A percentile compares a stretch with the other conserved stretches of the same genome.
These are phyloP conservation scores for Tolypocladium sp. DNA, from an alignment of 2,329 filamentous ascomycete genomes.

Conservation along the genomic window DNA sequence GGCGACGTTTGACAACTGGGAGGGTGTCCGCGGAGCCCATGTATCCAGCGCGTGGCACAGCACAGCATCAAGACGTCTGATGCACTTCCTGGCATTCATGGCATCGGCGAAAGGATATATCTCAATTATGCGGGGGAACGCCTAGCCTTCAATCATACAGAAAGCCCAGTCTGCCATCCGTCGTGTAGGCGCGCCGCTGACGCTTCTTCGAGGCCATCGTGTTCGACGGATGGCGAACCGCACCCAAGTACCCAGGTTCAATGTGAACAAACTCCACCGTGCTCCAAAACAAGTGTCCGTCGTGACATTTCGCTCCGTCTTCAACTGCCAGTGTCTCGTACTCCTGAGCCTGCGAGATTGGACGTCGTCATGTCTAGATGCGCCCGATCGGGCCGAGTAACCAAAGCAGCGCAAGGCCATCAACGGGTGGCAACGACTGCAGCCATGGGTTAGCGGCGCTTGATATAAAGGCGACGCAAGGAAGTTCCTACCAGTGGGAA, in stretches of 20 bases:
- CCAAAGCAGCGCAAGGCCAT: constrained; percentile 12
- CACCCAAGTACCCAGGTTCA: constrained; percentile 17
- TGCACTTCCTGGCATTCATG: background rate
- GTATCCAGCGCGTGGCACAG: background rate
- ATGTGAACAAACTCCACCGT: constrained; percentile 26
- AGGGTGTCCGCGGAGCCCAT: background rate
- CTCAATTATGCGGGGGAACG: constrained; percentile 37
- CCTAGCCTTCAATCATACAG: constrained; percentile 37
- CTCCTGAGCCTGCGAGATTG: background rate
- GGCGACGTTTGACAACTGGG: background rate
- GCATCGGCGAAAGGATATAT: constrained; percentile 7
- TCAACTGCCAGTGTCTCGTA: background rate
- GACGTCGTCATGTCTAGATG: constrained; percentile 2
- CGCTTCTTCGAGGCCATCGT: background rate
- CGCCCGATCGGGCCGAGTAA: constrained; percentile 7
- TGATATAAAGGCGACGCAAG: background rate
- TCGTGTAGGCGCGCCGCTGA: background rate
- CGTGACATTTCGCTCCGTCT: constrained; percentile 1
- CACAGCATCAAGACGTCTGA: background rate
- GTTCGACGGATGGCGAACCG: constrained; percentile 10
- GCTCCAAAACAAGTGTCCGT: constrained; percentile 20
- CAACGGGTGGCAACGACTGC: constrained; percentile 26
- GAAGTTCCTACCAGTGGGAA: constrained; percentile 64
- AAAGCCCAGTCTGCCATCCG: constrained; percentile 4
- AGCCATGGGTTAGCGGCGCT: background rate